Evolutionary conservation across 257 asterid genomes (phyloP), one percentile per base, ranked within the genome.

Genomic region (Mitragyna speciosa): DNA sequence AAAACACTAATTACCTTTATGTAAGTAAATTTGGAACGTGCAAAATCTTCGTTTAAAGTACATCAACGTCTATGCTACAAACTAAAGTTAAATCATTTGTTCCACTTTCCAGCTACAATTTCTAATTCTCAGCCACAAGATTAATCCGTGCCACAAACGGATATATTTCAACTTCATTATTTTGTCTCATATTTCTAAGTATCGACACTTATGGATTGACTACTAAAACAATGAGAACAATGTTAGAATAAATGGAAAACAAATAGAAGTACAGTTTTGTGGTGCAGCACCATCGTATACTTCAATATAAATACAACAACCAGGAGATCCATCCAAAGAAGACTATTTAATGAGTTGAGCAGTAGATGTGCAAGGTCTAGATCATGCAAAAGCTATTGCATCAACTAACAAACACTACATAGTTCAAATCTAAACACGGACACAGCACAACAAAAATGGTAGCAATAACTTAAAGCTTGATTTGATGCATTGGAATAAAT

Each of bases 101-200:
- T 52, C 59, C 5, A n/a, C 31, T 2, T 73, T 31, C 9, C 49
- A 45, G 48, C 77, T 51, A 31, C 66, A 1, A n/a, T n/a, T n/a
- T 15, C 4, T 74, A 33, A 56, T 22, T 74, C 22, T 74, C 69
- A 5, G 5, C 68, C 20, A 24, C 84, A 26, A 91, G 90, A 73
- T 84, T 81, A 70, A 92, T 80, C 71, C 93, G 84, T 49, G 94
- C 89, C 1, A 90, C 93, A 49, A 92, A 91, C 86, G 86, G 87
- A 65, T 86, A 83, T 20, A 83, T 86, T 22, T 87, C 86, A 58
- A 85, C 73, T 81, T 79, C 87, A 52, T 81, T 86, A 49, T 86
- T 92, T 79, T 78, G 87, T 43, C 81, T 85, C 56, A 82, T 59
- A 43, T 89, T 89, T 68, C 97, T 82, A 45, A 91, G 88, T 56